Conservation (phyloP, 176 grass and related monocot species). For the Oryza glumipatula region DNA sequence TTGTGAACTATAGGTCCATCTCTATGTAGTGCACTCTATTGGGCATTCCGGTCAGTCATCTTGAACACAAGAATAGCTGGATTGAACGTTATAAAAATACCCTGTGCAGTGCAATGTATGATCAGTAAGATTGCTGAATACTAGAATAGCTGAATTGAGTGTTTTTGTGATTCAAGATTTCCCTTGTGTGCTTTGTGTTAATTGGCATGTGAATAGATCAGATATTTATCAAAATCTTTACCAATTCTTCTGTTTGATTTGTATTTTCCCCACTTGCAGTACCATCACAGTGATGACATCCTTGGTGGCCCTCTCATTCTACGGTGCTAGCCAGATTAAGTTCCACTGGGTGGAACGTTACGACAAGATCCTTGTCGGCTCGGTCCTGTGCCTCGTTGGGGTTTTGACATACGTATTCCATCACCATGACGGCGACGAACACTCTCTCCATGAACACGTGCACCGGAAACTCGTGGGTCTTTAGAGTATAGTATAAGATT, state of each 20-base stretch:
- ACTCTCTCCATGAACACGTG: conserved; percentile 54
- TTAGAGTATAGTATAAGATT: conserved; percentile 41
- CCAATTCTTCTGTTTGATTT: neutral
- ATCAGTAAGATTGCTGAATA: conserved; percentile 11
- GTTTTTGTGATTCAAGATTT: conserved; percentile 14
- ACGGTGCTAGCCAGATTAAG: conserved; percentile 93
- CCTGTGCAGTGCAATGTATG: neutral
- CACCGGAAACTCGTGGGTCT: conserved; percentile 64
- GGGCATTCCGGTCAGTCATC: neutral
- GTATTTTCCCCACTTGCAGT: conserved; percentile 51
- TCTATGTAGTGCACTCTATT: neutral
- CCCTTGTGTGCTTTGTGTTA: neutral
- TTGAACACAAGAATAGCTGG: conserved; percentile 5
- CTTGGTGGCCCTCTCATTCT: conserved; percentile 89
- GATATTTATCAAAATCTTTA: neutral
- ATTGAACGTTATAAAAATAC: neutral
- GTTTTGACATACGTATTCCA: conserved; percentile 84
- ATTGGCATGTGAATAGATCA: neutral
- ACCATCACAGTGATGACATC: conserved; percentile 99
- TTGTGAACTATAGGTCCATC: neutral
- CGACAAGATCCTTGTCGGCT: conserved; percentile 91
- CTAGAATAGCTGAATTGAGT: neutral
- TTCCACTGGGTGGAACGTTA: conserved; percentile 98
- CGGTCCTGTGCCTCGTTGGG: conserved; percentile 78
- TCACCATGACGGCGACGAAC: conserved; percentile 70